phyloP scores from a whole-genome alignment of 78 protist species.

The Mastigamoeba balamuthi region DNA sequence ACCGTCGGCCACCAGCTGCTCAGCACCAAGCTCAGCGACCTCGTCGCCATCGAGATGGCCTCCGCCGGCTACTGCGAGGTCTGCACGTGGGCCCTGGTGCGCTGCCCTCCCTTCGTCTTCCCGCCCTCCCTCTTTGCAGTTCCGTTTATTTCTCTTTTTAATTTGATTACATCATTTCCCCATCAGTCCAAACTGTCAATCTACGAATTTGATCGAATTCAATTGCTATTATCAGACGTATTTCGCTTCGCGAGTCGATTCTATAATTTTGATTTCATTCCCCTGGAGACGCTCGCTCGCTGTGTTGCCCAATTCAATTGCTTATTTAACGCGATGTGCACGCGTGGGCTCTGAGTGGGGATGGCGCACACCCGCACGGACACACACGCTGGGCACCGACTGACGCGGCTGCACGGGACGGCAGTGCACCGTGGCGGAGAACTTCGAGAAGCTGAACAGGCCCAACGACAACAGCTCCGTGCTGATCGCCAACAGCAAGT shows the following conservation, averaged over 20 bases:
- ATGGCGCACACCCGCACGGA: not conserved
- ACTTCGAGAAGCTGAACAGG: constrained; percentile 18
- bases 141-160: not conserved
- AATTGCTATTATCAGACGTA: not conserved
- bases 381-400: too few species aligned
- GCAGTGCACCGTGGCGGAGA: constrained; percentile 70
- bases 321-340: too few species aligned
- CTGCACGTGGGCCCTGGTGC: constrained; percentile 67
- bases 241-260: not conserved
- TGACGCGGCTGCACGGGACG: not conserved
- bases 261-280: not conserved
- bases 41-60: constrained; percentile 73
- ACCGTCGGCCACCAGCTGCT: constrained; percentile 70
- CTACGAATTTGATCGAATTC: not conserved
- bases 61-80: constrained; percentile 84
- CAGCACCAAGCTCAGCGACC: constrained; percentile 63
- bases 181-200: not conserved
- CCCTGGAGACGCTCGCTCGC: too few species aligned
- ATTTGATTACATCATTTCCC: not conserved
- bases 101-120: not conserved
- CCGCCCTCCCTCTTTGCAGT: too few species aligned
- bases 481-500: constrained; percentile 59
- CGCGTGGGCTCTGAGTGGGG: not conserved
- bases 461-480: constrained; percentile 43
- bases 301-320: too few species aligned